Base-by-base conservation (phyloP, 805 yeast species). In the Blastobotrys muscicola region DNA sequence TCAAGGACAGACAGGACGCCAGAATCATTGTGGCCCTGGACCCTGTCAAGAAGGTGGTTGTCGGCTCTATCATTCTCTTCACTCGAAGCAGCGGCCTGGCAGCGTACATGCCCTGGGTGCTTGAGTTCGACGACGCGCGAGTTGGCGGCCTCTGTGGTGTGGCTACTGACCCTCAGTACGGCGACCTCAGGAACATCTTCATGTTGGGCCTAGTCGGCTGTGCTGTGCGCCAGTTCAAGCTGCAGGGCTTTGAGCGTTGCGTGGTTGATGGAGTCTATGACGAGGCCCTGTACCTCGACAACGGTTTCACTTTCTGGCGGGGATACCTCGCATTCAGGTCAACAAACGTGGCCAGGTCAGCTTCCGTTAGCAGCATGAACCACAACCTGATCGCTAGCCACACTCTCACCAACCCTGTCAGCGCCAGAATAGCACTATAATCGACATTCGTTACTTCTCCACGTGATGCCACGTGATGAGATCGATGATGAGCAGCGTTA, bases 191-290 rank as follows among this genome's bases (percentile, higher is more conserved):
- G 6, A 75, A 73, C 42, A 74, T 76, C 2, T 72, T 76, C 59
- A 72, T 68, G 45, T 65, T 71, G 49, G 82, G 82, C 0, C 66
- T 76, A 45, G 71, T 77, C 8, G 76, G 80, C 48, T 71, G 80
- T 41, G 77, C 71, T 5, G 69, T 74, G 11, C 68, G 76, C 5
- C 72, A 66, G 46, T 59, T 71, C 46, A 72, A 70, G 50, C 48
- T 53, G 29, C 57, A 59, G 38, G 56, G 55, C 9, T 53, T 57
- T 39, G 57, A 53, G 32, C 49, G 56, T 8, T 55, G 61, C 34
- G 56, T 57, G n/a, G 45, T 57, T 14, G 57, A 53, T 40, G 52
- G 58, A 16, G 58, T 52, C 11, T 42, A 44, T 12, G 54, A 47
- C 13, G 49, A 45, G 16, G 42, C 39, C 15, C 43, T 49, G 20